Evolutionary conservation across 352 stramenopile genomes (phyloP).

Genomic region (Phytophthora constricta): DNA sequence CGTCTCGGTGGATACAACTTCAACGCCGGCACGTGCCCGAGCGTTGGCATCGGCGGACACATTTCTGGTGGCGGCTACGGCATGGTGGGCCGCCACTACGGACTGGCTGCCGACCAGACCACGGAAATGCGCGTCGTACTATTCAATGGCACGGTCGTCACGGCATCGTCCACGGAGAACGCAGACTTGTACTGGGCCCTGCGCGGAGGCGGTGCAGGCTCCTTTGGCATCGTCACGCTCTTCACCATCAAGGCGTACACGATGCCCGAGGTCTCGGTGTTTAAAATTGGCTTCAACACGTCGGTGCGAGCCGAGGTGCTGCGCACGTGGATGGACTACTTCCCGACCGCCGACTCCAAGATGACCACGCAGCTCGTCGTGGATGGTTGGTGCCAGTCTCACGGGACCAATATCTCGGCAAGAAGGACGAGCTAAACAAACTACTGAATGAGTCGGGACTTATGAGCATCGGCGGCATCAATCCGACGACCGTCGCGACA

Average conservation of each 20-base stretch:
- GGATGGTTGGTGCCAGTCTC: slow-evolving; percentile 38
- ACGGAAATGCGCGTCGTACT: slow-evolving; percentile 56
- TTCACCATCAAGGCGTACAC: slow-evolving; percentile 60
- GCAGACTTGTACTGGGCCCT: slow-evolving; percentile 55
- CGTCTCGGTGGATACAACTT: slow-evolving; percentile 58
- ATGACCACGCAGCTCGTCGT: slow-evolving; percentile 67
- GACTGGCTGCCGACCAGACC: slow-evolving; percentile 53
- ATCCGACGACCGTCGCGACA: slow-evolving; percentile 43
- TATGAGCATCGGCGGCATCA: slow-evolving; percentile 39
- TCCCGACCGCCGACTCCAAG: slow-evolving; percentile 46
- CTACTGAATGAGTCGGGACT: slow-evolving; percentile 49
- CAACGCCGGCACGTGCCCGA: slow-evolving; percentile 59
- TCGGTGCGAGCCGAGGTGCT: slow-evolving; percentile 43
- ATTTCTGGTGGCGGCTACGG: slow-evolving; percentile 64
- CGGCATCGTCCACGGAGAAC: slow-evolving; percentile 47
- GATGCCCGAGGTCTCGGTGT: slow-evolving; percentile 47
- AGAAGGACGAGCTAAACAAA: slow-evolving; percentile 39
- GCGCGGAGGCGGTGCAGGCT: slow-evolving; percentile 57
- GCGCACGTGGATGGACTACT: slow-evolving; percentile 62
- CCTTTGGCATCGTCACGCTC: slow-evolving; percentile 61
- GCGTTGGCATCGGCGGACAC: slow-evolving; percentile 58
- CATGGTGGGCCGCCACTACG: slow-evolving; percentile 54
- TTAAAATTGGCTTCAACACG: slow-evolving; percentile 50
- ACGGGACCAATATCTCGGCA: slow-evolving; percentile 52
- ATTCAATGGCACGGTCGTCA: slow-evolving; percentile 48